Evolutionary conservation across 106 monocot genomes (phyloP), one percentile per base, ranked within the genome.

Genomic region (Allium cepa): DNA sequence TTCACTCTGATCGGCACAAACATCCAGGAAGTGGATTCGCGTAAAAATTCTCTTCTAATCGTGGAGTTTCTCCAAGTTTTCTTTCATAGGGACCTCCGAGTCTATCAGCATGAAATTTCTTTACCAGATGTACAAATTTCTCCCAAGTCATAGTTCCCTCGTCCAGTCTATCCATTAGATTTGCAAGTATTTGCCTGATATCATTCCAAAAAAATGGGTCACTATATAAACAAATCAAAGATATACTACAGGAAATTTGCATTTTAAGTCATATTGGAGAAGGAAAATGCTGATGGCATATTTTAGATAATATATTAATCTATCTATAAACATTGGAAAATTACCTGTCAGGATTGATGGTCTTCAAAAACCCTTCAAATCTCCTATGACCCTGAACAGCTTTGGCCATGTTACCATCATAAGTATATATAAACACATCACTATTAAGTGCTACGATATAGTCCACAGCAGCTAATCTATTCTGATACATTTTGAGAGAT

Each of bases 21-120:
- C 88, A 88, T 2, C 73, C 88, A n/a, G 88, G 88, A 15, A 84
- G 11, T 66, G 88, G 88, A 61, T 88, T 88, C 9, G 88, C 78
- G 27, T 84, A 84, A 22, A 88, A 88, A 60, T 79, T 58, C 72
- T 88, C 88, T 17, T 88, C 88, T 26, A 64, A 53, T 53, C 64
- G 69, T 3, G 76, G 73, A 15, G n/a, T 48, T 47, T 50, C 28
- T 52, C 80, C 72, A 3, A 11, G 10, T 62, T 63, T 64, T 63
- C 88, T 88, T 47, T 72, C 68, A 11, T 76, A 84, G 15, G 88
- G 88, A 56, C 78, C 84, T 68, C 88, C 88, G 13, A 73, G 60
- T 50, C 79, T 79, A 10, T 64, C 28, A 3, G 57, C 60, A 69
- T 88, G 88, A 49, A 65, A 13, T 14, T 71, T 60, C 62, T 53